phyloP scores from a whole-genome alignment of 257 asterid species.

The Solanum neorickii region DNA sequence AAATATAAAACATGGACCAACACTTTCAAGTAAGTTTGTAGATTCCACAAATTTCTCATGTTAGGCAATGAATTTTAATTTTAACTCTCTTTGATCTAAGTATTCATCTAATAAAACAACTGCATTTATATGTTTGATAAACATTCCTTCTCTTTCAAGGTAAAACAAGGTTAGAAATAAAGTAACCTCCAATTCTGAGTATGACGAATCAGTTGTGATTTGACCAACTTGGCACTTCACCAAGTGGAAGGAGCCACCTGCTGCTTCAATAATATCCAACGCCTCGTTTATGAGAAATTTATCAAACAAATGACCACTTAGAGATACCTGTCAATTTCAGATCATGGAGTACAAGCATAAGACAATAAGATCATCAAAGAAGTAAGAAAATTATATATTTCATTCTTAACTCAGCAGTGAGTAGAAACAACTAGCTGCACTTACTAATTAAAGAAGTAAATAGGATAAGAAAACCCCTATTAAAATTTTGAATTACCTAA shows the following conservation, averaged over 20 bases:
- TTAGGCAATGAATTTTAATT: not conserved
- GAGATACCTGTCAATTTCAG: slow-evolving; percentile 49
- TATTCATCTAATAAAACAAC: not conserved
- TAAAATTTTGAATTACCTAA: not conserved
- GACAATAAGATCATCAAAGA: not conserved
- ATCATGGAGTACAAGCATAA: not conserved
- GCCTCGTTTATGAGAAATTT: slow-evolving; percentile 85
- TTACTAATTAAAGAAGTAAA: not conserved
- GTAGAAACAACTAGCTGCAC: not conserved
- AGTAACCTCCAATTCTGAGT: slow-evolving; percentile 87
- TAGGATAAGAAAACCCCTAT: not conserved
- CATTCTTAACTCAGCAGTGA: not conserved
- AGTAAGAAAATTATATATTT: not conserved
- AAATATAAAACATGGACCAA: not conserved
- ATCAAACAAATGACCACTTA: slow-evolving; percentile 96
- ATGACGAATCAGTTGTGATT: slow-evolving; percentile 53
- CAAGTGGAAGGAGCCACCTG: slow-evolving; percentile 93
- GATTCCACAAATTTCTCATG: not conserved
- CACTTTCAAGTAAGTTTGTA: not conserved
- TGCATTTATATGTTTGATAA: not conserved
- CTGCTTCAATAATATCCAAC: slow-evolving; percentile 88
- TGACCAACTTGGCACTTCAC: slow-evolving; percentile 93
- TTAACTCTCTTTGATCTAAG: not conserved
- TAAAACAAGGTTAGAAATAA: not conserved
- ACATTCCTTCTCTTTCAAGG: not conserved